Base-by-base conservation (phyloP, 257 asterid genomes). In the Nicotiana otophora region DNA sequence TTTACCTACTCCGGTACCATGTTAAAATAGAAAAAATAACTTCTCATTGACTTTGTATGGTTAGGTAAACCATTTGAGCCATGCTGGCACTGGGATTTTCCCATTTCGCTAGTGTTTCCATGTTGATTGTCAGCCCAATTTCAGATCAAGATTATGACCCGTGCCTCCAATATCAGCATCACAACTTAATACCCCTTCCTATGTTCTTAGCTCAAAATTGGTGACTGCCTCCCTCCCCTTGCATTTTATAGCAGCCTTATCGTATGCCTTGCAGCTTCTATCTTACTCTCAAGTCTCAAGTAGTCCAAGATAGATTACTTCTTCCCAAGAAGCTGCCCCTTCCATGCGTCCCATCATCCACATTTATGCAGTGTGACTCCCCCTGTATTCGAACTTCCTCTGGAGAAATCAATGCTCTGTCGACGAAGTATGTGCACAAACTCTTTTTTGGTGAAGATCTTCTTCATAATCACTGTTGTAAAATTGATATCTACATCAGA, bases 211-310 rank as follows among this genome's bases (percentile, higher is more conserved):
- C 67, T 93, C 95, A 81, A 94, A 92, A 85, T 92, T 94, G 78
- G 97, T 93, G 83, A 92, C 94, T 51, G 97, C 97, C 80, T 93
- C 98, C 89, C 92, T 86, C 81, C 97, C 98, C 51, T 88, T 92
- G 89, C 92, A 90, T 86, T 90, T 94, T 65, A 94, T 90, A 77
- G 97, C 97, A 78, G 97, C 93, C 88, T 88, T 92, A 81, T 92
- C 95, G 82, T 95, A 93, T 39, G 96, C 98, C 98, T 95, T 80
- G 98, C 98, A 86, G 98, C 97, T 83, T 95, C 98, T 55, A 90
- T 88, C 89, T 95, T 95, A 82, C 86, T 90, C 89, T 93, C 96
- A 84, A 93, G 46, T 39, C 46, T 39, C 46, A 39, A 39, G 46
- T 39, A 39, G 46, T 39, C 46, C 46, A 95, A 15, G 15, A 28